These are phyloP conservation scores for Trifolium subterraneum DNA, from an alignment of 306 rosid genomes.

Conservation along the genomic window DNA sequence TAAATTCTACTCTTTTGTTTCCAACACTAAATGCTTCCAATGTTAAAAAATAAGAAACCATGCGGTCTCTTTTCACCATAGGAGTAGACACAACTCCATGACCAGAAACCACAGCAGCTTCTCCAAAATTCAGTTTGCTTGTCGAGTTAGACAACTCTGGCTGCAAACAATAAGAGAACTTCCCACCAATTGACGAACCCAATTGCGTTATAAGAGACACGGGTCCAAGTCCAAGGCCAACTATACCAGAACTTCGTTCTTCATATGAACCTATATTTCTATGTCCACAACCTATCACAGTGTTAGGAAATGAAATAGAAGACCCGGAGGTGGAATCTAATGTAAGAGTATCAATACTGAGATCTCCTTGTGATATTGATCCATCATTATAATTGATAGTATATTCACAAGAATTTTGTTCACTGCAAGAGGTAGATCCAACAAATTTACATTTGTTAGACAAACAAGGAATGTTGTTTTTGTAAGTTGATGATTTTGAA, in stretches of 20 bases:
- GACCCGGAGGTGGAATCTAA: neutral
- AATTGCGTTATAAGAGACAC: conserved; percentile 54
- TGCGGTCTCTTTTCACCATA: too few species aligned
- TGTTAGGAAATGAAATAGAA: conserved; percentile 34
- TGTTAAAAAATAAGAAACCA: too few species aligned
- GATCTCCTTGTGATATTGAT: conserved; percentile 38
- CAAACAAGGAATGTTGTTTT: neutral
- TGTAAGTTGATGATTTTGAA: too few species aligned
- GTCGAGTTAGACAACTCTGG: neutral
- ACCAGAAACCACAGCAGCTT: too few species aligned
- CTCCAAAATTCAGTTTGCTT: conserved; percentile 39
- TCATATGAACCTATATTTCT: neutral
- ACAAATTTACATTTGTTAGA: neutral
- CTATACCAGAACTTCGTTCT: conserved; percentile 45
- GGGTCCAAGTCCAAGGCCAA: conserved; percentile 56
- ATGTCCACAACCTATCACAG: conserved; percentile 56
- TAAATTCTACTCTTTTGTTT: neutral
- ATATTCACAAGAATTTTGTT: conserved; percentile 27
- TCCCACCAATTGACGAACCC: conserved; percentile 35
- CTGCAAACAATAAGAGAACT: conserved; percentile 64
- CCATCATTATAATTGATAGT: conserved; percentile 42
- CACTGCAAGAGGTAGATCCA: neutral
- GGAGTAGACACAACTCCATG: too few species aligned
- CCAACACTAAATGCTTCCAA: neutral
- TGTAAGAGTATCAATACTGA: conserved; percentile 37